Evolutionary conservation across 2,329 filamentous ascomycete genomes (phyloP).

Genomic region (Penicillium sclerotiorum): DNA sequence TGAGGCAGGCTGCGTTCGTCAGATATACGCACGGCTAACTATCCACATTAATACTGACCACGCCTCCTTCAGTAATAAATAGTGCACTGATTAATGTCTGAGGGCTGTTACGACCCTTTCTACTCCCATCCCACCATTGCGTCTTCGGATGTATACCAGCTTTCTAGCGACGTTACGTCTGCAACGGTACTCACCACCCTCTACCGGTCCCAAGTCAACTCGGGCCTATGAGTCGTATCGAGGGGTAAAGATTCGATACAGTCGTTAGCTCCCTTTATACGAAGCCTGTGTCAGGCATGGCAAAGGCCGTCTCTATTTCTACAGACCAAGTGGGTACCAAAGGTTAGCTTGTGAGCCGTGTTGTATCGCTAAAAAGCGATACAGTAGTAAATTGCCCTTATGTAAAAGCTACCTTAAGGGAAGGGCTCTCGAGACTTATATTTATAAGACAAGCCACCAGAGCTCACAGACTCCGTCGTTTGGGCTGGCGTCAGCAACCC

Average conservation of each 20-base stretch:
- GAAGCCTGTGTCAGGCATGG: neutral
- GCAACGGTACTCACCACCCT: neutral
- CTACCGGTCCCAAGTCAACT: neutral
- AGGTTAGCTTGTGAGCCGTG: neutral
- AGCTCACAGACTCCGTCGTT: too few relatives aligned
- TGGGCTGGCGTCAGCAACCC: neutral
- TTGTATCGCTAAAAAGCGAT: neutral
- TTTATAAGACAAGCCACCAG: neutral
- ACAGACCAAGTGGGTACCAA: neutral
- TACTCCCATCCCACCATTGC: neutral
- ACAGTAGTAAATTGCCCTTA: neutral
- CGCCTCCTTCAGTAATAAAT: neutral
- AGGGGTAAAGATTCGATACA: neutral
- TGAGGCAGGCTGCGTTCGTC: neutral
- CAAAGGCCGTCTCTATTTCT: neutral
- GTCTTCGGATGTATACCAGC: neutral
- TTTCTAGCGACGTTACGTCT: neutral
- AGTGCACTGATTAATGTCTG: neutral
- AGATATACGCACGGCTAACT: too few relatives aligned
- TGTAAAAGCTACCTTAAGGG: neutral
- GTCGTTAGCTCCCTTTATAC: neutral
- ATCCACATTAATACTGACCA: too few relatives aligned
- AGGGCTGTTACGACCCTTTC: neutral
- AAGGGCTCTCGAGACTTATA: neutral
- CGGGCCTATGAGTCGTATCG: neutral